phyloP scores from a whole-genome alignment of 305 asterid species.

The Fraxinus paxiana region DNA sequence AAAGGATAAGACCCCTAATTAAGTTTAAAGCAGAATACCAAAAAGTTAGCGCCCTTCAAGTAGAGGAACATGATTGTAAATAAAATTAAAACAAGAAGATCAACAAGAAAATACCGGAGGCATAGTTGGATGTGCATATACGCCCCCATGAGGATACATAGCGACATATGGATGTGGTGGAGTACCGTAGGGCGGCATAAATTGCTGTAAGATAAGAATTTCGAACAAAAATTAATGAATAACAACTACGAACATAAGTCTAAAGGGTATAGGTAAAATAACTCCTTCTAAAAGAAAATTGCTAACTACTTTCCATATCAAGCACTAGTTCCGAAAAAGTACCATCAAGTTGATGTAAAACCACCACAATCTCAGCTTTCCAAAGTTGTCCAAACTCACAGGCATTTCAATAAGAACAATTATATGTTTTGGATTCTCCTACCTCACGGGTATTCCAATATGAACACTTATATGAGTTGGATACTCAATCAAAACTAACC shows the following conservation, averaged over 20 bases:
- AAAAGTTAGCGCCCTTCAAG: slow-evolving; percentile 23
- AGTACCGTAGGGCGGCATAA: slow-evolving; percentile 87
- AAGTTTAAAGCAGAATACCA: slow-evolving; percentile 17
- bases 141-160: slow-evolving; percentile 91
- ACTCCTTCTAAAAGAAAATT: not conserved
- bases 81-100: slow-evolving; percentile 11
- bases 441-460: not conserved
- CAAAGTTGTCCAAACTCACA: not conserved
- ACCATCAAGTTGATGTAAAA: not conserved
- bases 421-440: not conserved
- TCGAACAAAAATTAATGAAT: slow-evolving; percentile 1
- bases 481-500: not conserved
- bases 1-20: slow-evolving; percentile 85
- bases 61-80: slow-evolving; percentile 8
- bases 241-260: not conserved
- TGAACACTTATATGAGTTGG: not conserved
- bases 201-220: slow-evolving; percentile 50
- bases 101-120: slow-evolving; percentile 56
- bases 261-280: not conserved
- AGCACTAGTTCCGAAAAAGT: not conserved
- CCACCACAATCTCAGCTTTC: not conserved
- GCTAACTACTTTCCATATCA: not conserved
- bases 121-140: slow-evolving; percentile 89
- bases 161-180: slow-evolving; percentile 95
- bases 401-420: not conserved